Evolutionary conservation across 2,329 filamentous ascomycete genomes (phyloP), one percentile per base, ranked within the genome.

Genomic region (Colletotrichum lupini): DNA sequence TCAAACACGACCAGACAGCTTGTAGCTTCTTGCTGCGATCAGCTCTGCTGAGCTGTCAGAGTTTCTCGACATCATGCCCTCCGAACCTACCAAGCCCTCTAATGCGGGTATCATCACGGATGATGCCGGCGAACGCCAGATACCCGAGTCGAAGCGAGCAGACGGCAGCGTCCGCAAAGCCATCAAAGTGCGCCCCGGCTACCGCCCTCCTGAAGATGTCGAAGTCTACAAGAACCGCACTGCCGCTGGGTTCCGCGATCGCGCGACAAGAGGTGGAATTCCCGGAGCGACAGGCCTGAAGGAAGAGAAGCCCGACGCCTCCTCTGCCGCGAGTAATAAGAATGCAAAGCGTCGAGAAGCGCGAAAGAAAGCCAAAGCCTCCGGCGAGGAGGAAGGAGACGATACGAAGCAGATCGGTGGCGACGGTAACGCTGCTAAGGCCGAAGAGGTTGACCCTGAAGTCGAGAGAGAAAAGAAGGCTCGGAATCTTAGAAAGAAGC

Each of bases 211-310:
- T 0, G 97, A 99, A 84, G 97, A 99, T 83, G 93, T 98, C 75
- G 95, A 98, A 80, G 88, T 98, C 58, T 99, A 99, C 89, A 97
- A 95, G 86, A 98, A 97, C 83, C 92, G 94, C 70, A 95, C 92
- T 1, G 95, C 95, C 62, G 93, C 97, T 81, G 91, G 91, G 62
- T 98, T 94, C 85, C 95, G 95, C 80, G 95, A 91, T 77, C 91
- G 94, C 65, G 91, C 90, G 30, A 88, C 85, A 82, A 70, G 93
- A 90, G 80, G 82, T 26, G 83, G 83, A 26, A 89, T 98, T 5
- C 94, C 95, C 4, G 96, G 96, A 28, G 93, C 95, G 1, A 90
- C 89, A 59, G 88, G 88, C 5, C 77, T 89, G 64, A 83, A 85
- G 68, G 87, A 89, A 1, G 87, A 89, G 63, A 84, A 85, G 53